A percentile compares a stretch with the other conserved stretches of the same genome.
phyloP scores from a whole-genome alignment of 1,284 basidiomycete genomes.

The Lignosus rhinocerotis region DNA sequence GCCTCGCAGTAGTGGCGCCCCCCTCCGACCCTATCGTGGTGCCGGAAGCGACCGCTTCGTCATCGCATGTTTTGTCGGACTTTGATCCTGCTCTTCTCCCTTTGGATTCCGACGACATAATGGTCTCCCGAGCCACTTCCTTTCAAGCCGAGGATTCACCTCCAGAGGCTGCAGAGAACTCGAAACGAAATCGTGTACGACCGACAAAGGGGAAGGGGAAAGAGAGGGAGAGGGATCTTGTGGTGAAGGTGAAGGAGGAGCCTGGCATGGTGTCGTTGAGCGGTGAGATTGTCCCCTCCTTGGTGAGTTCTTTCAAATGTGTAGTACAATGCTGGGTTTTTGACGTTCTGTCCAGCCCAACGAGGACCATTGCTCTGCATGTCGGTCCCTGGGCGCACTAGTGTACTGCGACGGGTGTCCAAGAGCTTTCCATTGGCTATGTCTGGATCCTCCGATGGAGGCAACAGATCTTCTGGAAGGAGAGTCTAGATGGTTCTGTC shows the following conservation, averaged over 20 bases:
- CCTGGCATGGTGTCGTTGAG: slow-evolving; percentile 39
- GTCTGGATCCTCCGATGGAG: slow-evolving; percentile 93
- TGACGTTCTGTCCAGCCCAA: slow-evolving; percentile 59
- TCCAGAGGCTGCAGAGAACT: slow-evolving; percentile 6
- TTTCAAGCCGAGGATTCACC: slow-evolving; percentile 18
- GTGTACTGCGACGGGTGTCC: slow-evolving; percentile 98
- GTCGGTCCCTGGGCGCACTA: slow-evolving; percentile 77
- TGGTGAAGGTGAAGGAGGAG: slow-evolving; percentile 70
- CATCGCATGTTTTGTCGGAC: slow-evolving; percentile 41
- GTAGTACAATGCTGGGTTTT: neutral
- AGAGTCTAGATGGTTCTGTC: slow-evolving; percentile 92
- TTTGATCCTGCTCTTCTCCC: slow-evolving; percentile 42
- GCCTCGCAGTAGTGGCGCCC: slow-evolving; percentile 48
- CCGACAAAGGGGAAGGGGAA: slow-evolving; percentile 64
- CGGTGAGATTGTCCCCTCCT: slow-evolving; percentile 27
- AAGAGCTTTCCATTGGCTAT: slow-evolving; percentile 93
- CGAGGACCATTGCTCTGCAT: slow-evolving; percentile 94
- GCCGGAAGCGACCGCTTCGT: slow-evolving; percentile 37
- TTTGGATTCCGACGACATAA: slow-evolving; percentile 48
- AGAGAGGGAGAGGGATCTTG: slow-evolving; percentile 60
- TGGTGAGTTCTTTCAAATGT: slow-evolving; percentile 26
- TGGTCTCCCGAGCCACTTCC: slow-evolving; percentile 63
- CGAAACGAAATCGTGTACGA: slow-evolving; percentile 21
- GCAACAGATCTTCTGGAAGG: slow-evolving; percentile 82
- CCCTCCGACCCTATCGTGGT: slow-evolving; percentile 40